Percentiles rank a stretch among this genome's conserved stretches.
Evolutionary conservation across 352 stramenopile genomes (phyloP).

Genomic region (Globisporangium ultimum): DNA sequence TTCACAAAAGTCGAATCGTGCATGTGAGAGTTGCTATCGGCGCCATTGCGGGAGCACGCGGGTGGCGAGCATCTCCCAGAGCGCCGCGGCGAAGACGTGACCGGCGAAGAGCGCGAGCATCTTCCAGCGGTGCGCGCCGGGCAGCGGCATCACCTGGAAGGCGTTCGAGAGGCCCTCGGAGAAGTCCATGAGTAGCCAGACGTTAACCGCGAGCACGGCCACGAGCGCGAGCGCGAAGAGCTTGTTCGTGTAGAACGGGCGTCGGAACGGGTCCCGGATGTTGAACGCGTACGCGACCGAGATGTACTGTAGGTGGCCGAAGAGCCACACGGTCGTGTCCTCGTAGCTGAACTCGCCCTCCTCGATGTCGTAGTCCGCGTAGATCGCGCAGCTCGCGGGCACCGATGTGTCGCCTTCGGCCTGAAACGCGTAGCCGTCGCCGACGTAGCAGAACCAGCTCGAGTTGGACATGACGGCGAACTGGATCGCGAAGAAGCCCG

Average conservation of each 20-base stretch:
- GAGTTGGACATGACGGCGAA: conserved; percentile 23
- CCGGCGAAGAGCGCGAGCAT: conserved; percentile 43
- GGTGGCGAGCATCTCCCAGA: conserved; percentile 29
- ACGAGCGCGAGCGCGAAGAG: conserved; percentile 33
- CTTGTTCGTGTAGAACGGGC: conserved; percentile 54
- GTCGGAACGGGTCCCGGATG: conserved; percentile 52
- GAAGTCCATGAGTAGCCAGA: conserved; percentile 51
- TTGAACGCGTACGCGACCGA: conserved; percentile 71
- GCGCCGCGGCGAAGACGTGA: conserved; percentile 19
- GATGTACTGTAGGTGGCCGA: conserved; percentile 77
- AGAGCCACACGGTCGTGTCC: conserved; percentile 75
- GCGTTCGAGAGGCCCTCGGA: conserved; percentile 26
- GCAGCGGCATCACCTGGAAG: conserved; percentile 49
- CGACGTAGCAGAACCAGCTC: conserved; percentile 66
- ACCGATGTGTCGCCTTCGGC: conserved; percentile 22
- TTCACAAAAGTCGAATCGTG: too few species aligned
- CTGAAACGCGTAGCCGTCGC: conserved; percentile 55
- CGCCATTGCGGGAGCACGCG: conserved; percentile 17
- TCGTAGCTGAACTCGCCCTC: conserved; percentile 48
- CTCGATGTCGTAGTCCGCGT: conserved; percentile 53
- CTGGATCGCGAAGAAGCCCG: conserved; percentile 40
- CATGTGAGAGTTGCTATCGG: conserved; percentile 5
- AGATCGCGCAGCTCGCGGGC: conserved; percentile 37
- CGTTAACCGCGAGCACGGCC: conserved; percentile 28
- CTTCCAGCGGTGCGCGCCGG: conserved; percentile 29